phyloP scores from a whole-genome alignment of 1,284 basidiomycete genomes.

The Anthracocystis panici-leucophaei region DNA sequence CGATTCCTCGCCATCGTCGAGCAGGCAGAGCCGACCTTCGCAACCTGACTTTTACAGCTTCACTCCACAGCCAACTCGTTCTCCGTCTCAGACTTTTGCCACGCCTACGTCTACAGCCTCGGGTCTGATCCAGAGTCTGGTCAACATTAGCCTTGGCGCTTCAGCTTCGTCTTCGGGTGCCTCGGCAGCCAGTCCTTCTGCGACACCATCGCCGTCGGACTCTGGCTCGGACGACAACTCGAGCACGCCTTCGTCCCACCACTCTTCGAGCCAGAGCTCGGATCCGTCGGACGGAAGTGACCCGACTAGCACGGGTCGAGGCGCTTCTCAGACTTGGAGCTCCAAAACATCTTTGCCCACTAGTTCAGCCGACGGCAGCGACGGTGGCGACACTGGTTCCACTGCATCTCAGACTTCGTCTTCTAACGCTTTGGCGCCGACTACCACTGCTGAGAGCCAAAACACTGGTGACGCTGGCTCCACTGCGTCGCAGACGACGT shows the following conservation, averaged over 20 bases:
- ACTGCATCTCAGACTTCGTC: neutral
- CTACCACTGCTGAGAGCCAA: conserved; percentile 1
- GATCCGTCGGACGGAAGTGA: neutral
- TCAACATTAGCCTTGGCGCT: conserved; percentile 1
- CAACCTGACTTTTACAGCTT: conserved; percentile 36
- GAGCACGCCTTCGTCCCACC: neutral
- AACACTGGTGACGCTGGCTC: neutral
- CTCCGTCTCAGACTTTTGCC: conserved; percentile 13
- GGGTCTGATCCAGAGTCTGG: neutral
- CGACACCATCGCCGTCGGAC: conserved; percentile 6
- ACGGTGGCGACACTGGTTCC: neutral
- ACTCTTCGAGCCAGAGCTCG: neutral
- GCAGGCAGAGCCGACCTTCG: conserved; percentile 13
- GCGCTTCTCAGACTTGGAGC: neutral
- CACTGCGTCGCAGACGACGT: neutral
- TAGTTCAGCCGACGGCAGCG: neutral
- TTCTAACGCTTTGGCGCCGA: neutral
- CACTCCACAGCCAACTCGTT: conserved; percentile 18
- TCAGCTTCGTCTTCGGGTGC: conserved; percentile 6
- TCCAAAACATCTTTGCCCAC: conserved; percentile 2
- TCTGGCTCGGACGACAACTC: neutral
- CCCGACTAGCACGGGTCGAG: neutral
- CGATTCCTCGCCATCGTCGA: conserved; percentile 14
- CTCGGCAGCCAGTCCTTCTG: neutral
- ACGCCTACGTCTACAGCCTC: conserved; percentile 4